Conservation (phyloP, 2,329 filamentous ascomycete genomes). For the Hypocrella siamensis region DNA sequence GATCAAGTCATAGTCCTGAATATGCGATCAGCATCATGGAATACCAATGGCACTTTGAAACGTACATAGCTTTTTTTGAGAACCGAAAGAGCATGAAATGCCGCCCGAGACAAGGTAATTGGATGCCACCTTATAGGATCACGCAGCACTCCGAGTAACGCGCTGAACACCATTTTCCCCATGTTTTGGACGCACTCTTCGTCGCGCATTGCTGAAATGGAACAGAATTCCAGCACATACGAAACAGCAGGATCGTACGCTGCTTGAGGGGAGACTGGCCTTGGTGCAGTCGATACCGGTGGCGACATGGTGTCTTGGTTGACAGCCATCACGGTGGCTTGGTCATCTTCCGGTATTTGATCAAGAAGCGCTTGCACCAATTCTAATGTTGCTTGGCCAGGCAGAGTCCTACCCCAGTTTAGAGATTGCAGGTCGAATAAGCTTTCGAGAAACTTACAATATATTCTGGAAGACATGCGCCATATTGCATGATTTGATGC, state of each 20-base stretch:
- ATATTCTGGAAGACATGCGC: conserved; percentile 72
- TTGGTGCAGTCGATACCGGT: conserved; percentile 39
- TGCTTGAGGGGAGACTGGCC: conserved; percentile 22
- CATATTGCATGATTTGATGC: conserved; percentile 78
- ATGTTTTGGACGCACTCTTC: conserved; percentile 54
- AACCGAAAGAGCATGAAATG: conserved; percentile 74
- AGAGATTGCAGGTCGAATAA: background rate
- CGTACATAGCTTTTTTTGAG: conserved; percentile 74
- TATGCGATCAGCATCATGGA: conserved; percentile 8
- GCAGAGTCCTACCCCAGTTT: conserved; percentile 18
- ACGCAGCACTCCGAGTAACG: conserved; percentile 66
- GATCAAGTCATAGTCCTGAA: conserved; percentile 73
- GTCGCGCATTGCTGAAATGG: conserved; percentile 64
- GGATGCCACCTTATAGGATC: conserved; percentile 67
- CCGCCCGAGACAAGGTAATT: conserved; percentile 66
- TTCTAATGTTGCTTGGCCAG: conserved; percentile 13
- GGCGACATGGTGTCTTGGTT: conserved; percentile 66
- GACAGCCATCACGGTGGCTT: conserved; percentile 68
- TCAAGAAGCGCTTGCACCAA: conserved; percentile 56
- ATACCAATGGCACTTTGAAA: conserved; percentile 4
- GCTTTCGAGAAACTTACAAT: conserved; percentile 35
- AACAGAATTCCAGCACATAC: conserved; percentile 84
- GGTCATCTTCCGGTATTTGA: conserved; percentile 71
- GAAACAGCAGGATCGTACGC: conserved; percentile 75
- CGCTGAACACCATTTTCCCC: conserved; percentile 66